A percentile compares a stretch with the other conserved stretches of the same genome.
Evolutionary conservation across 176 grass and related monocot species (phyloP).

Genomic region (Phoenix dactylifera): DNA sequence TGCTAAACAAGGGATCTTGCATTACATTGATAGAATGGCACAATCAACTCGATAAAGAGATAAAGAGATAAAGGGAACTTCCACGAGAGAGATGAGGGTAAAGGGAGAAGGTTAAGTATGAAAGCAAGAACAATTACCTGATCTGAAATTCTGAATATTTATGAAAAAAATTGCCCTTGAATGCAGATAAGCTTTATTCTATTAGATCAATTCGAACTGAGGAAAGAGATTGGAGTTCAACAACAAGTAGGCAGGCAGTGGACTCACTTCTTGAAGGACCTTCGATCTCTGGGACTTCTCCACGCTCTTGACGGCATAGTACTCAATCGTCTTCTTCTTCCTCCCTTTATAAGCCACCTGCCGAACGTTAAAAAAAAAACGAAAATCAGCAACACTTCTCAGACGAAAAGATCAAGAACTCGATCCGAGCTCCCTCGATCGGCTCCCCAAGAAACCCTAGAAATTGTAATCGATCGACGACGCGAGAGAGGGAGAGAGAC

Average conservation of each 20-base stretch:
- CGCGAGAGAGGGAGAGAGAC: not conserved
- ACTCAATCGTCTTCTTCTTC: constrained; percentile 98
- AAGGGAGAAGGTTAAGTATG: no score
- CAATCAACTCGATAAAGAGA: no score
- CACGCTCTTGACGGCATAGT: constrained; percentile 96
- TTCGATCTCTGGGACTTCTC: constrained; percentile 93
- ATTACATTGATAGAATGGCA: no score
- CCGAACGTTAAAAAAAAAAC: not conserved
- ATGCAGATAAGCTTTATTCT: no score
- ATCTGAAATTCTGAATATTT: no score
- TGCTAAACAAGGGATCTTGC: no score
- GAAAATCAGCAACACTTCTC: not conserved
- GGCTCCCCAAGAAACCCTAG: not conserved
- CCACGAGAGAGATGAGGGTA: no score
- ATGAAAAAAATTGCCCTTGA: no score
- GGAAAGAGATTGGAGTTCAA: no score
- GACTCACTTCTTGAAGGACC: constrained; percentile 86
- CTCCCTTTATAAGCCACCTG: constrained; percentile 92
- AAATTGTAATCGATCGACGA: not conserved
- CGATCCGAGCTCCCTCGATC: constrained; percentile 12
- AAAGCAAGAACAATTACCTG: no score
- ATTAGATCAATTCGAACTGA: no score
- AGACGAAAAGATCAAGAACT: not conserved
- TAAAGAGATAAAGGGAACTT: no score
- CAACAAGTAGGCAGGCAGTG: not conserved